These are phyloP conservation scores for Suillus ampliporus DNA, from an alignment of 768 basidiomycete species.

Conservation along the genomic window DNA sequence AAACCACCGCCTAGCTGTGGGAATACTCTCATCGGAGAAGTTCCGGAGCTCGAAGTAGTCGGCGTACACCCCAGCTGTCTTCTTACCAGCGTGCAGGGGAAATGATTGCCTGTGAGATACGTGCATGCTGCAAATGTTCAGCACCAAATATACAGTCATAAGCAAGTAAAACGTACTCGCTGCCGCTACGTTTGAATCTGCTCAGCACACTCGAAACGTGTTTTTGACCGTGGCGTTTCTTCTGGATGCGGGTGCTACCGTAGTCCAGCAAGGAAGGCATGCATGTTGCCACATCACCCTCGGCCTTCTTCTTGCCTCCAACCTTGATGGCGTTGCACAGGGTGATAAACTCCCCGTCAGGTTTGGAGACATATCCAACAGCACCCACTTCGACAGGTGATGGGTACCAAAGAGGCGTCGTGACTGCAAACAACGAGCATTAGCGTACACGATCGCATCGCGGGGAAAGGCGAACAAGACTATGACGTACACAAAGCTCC, in stretches of 20 bases:
- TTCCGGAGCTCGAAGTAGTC: slow-evolving; percentile 76
- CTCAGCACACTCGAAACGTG: slow-evolving; percentile 42
- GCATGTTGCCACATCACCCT: slow-evolving; percentile 44
- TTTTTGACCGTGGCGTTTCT: slow-evolving; percentile 54
- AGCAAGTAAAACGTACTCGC: not conserved
- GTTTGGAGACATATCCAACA: slow-evolving; percentile 76
- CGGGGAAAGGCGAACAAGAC: not conserved
- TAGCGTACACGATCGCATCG: not conserved
- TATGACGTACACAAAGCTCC: slow-evolving; percentile 63
- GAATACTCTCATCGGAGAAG: slow-evolving; percentile 53
- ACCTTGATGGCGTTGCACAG: slow-evolving; percentile 74
- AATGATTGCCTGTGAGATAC: slow-evolving; percentile 60
- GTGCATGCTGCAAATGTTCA: slow-evolving; percentile 42
- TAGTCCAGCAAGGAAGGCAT: slow-evolving; percentile 70
- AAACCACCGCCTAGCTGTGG: slow-evolving; percentile 77
- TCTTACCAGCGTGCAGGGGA: slow-evolving; percentile 67
- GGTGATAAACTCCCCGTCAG: slow-evolving; percentile 70
- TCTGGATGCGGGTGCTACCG: slow-evolving; percentile 52
- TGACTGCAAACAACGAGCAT: slow-evolving; percentile 45
- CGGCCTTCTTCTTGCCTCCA: slow-evolving; percentile 29
- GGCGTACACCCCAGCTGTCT: slow-evolving; percentile 67
- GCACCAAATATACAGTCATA: not conserved
- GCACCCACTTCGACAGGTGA: slow-evolving; percentile 65
- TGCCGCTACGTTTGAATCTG: not conserved
- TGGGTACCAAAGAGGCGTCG: slow-evolving; percentile 75